Evolutionary conservation across 164 flowering plant genomes (phyloP).

Genomic region (Hamamelis virginiana): DNA sequence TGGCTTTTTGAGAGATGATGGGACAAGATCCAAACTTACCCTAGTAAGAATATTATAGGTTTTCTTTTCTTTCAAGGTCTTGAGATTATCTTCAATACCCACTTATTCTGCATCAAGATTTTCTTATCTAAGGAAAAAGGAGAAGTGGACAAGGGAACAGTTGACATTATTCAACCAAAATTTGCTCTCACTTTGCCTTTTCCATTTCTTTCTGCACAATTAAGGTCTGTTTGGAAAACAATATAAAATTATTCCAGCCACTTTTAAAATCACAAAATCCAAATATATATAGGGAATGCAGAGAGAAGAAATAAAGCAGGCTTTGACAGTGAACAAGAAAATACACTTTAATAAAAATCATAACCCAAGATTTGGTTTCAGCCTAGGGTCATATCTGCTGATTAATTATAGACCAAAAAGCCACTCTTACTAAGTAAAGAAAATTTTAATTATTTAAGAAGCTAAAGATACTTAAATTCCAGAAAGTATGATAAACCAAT

Average conservation of each 20-base stretch:
- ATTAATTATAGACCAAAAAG: too few species aligned
- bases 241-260: slow-evolving; percentile 2
- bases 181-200: not conserved
- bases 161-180: slow-evolving; percentile 11
- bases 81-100: slow-evolving; percentile 4
- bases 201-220: not conserved
- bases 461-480: too few species aligned
- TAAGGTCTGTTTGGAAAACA: slow-evolving; percentile 5
- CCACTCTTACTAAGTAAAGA: too few species aligned
- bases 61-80: not conserved
- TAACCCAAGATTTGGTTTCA: too few species aligned
- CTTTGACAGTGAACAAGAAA: not conserved
- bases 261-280: slow-evolving; percentile 1
- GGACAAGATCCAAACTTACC: slow-evolving; percentile 18
- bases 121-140: slow-evolving; percentile 1
- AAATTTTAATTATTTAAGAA: too few species aligned
- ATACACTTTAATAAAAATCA: not conserved
- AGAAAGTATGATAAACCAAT: not conserved
- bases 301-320: not conserved
- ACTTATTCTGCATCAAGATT: not conserved
- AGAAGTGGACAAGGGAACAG: slow-evolving; percentile 3
- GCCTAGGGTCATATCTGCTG: too few species aligned
- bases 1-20: slow-evolving; percentile 9
- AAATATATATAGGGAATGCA: not conserved
- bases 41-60: not conserved